Percentiles rank a stretch among this genome's conserved stretches.
These are phyloP conservation scores for Cunninghamia lanceolata DNA, from an alignment of 75 land plant genomes.

Conservation along the genomic window DNA sequence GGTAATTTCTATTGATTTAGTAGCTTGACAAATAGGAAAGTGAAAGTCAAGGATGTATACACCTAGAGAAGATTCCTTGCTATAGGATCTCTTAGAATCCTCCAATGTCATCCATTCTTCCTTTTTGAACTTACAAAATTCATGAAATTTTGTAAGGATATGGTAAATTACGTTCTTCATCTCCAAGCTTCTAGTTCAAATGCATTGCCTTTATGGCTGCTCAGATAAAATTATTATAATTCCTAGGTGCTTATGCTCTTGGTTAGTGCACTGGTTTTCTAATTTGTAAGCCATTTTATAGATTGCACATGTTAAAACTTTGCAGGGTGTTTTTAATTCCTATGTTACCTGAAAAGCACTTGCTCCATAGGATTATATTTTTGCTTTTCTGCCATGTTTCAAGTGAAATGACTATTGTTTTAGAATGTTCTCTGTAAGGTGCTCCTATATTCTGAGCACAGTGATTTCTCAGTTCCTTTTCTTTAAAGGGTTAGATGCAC, in stretches of 20 bases:
- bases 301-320: background rate
- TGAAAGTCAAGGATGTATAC: background rate
- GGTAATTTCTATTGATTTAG: background rate
- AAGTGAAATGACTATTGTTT: background rate
- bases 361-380: background rate
- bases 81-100: background rate
- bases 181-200: background rate
- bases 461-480: background rate
- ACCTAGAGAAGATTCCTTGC: background rate
- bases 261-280: background rate
- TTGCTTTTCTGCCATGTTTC: background rate
- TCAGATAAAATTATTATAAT: background rate
- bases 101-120: background rate
- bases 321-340: background rate
- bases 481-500: background rate
- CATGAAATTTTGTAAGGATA: background rate
- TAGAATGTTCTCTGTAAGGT: background rate
- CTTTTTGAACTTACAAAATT: background rate
- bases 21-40: background rate
- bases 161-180: background rate
- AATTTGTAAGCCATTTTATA: background rate
- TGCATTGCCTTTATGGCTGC: background rate
- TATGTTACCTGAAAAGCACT: background rate
- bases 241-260: background rate
- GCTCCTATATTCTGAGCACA: background rate